phyloP scores from a whole-genome alignment of 345 rosid genomes.

The Rhodamnia rubescens region DNA sequence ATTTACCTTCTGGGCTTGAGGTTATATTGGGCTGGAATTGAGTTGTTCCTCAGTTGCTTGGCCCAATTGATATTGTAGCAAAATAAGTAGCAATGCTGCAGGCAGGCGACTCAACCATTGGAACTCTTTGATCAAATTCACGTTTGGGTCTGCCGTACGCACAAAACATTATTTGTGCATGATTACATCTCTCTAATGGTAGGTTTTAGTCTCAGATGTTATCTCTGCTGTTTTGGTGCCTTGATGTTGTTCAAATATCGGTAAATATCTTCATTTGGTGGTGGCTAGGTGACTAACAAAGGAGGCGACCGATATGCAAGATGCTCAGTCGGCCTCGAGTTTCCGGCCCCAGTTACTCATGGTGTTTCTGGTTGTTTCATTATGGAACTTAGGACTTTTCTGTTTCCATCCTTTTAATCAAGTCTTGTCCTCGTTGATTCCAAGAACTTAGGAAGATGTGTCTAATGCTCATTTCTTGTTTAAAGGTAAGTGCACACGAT shows the following conservation, averaged over 20 bases:
- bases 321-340: neutral
- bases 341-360: neutral
- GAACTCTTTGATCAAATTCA: neutral
- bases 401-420: neutral
- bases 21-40: neutral
- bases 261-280: neutral
- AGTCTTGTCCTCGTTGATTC: neutral
- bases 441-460: neutral
- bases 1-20: neutral
- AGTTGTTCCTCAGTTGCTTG: neutral
- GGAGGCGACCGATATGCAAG: neutral
- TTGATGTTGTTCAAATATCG: neutral
- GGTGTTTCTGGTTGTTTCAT: neutral
- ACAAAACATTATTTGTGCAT: neutral
- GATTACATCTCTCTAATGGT: neutral
- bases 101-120: neutral
- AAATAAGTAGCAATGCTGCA: neutral
- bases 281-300: neutral
- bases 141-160: neutral
- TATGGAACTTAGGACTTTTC: neutral
- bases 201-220: neutral
- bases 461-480: neutral
- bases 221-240: neutral
- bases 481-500: conserved; percentile 6
- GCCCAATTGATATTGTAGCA: neutral